phyloP scores from a whole-genome alignment of 495 filamentous ascomycete species.

The Astrocystis sublimbata region DNA sequence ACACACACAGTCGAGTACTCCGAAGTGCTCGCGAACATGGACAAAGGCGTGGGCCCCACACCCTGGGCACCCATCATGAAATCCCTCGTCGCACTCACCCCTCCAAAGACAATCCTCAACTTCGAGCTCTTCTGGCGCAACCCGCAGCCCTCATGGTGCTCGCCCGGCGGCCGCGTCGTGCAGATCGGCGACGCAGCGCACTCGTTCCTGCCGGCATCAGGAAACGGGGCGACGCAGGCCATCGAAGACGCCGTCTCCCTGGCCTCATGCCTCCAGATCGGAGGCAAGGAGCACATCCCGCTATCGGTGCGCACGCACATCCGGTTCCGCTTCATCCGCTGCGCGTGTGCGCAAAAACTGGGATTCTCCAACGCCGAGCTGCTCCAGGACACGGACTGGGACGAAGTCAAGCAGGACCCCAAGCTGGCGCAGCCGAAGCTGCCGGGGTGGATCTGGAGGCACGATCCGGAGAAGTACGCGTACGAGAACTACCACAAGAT shows the following conservation, averaged over 20 bases:
- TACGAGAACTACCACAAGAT: conserved; percentile 54
- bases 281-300: conserved; percentile 43
- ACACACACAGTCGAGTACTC: conserved; percentile 52
- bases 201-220: conserved; percentile 66
- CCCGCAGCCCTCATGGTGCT: conserved; percentile 64
- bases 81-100: conserved; percentile 58
- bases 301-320: conserved; percentile 51
- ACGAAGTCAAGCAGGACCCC: conserved; percentile 54
- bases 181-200: conserved; percentile 70
- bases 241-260: conserved; percentile 69
- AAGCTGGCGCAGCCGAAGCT: conserved; percentile 50
- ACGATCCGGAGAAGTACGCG: conserved; percentile 58
- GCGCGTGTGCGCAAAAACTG: conserved; percentile 56
- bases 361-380: conserved; percentile 58
- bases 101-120: conserved; percentile 59
- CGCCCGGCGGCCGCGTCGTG: conserved; percentile 58
- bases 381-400: conserved; percentile 61
- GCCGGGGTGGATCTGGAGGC: conserved; percentile 56
- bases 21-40: conserved; percentile 57
- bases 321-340: conserved; percentile 56
- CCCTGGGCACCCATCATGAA: conserved; percentile 58
- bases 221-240: conserved; percentile 68
- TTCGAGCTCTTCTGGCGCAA: conserved; percentile 69
- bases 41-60: conserved; percentile 41
- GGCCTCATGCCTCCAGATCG: conserved; percentile 61